Base-by-base conservation (phyloP, 495 filamentous ascomycete genomes). In the Hypoxylon fuscum region DNA sequence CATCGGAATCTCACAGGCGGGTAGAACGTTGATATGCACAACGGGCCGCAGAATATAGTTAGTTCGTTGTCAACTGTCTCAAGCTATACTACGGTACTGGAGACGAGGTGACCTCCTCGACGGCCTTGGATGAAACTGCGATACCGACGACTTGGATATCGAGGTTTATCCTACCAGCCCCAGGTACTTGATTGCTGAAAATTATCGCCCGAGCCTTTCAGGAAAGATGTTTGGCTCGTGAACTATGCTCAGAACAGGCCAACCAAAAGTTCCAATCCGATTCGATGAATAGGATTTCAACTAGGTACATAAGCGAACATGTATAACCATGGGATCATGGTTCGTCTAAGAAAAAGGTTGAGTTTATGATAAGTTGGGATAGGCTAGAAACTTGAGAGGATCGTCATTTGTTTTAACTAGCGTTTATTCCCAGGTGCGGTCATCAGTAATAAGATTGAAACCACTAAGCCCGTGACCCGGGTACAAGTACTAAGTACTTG, bases 341-440 rank as follows among this genome's bases (percentile, higher is more conserved):
- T 27, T 27, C 25, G 25, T 27, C 25, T 8, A 27, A 27, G 25
- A 27, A 8, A 27, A 27, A 27, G 25, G 25, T 27, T 8, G 25
- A 43, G 41, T 42, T 42, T 43, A 43, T 23, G 8, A 22, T 25
- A 10, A 43, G 41, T 12, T 31, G 34, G n/a, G 20, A 41, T 31
- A 27, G 41, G 35, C 43, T 44, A 55, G 44, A 45, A 37, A 56
- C 9, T 50, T 45, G 17, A 62, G 40, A 45, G 52, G 59, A 62
- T 62, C 52, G 51, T 62, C 59, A 62, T 56, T 62, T 48, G 52
- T 62, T 62, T 62, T 42, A 62, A 56, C 59, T 50, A 55, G 35
- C 52, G 44, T 55, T 62, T 56, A 45, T 40, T 40, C 31, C 14
- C 46, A 20, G 29, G 38, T 47, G 42, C 18, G 29, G 32, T 60